Evolutionary conservation across 305 asterid genomes (phyloP), one percentile per base, ranked within the genome.

Genomic region (Fraxinus greggii): DNA sequence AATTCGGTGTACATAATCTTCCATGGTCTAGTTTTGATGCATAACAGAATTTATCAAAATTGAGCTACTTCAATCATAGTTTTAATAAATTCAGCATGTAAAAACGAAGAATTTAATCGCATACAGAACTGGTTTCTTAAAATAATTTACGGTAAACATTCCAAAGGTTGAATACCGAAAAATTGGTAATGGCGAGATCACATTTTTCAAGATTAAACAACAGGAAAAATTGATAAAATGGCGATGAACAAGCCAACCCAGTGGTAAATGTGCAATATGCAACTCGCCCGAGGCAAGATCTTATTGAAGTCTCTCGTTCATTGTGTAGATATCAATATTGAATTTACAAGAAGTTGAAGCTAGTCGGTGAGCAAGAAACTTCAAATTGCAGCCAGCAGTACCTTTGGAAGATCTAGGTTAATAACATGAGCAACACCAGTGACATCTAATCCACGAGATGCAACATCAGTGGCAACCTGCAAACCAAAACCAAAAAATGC

Each of bases 381-480:
- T 79, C 63, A 51, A 51, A 65, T 74, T 79, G 78, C 75, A 81
- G 88, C 80, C 28, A 17, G 81, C 51, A 78, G 61, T 89, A 94
- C 98, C 98, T 93, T 93, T 3, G 98, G 98, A 87, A 95, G 98
- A 89, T 95, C 98, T 45, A 91, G 87, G 80, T 95, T 95, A 80
- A 95, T 87, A 83, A 95, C 98, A 88, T 95, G 98, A 83, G 97
- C 92, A 83, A 95, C 97, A 56, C 98, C 97, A 69, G 95, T 90
- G 84, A 95, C 98, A 79, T 95, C 98, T 83, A 95, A 84, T 79
- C 98, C 98, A 78, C 98, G 92, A 70, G 98, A 93, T 69, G 98
- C 98, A 85, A 95, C 97, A 86, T 95, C 98, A 54, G 98, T 95
- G 81, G 98, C 98, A 78, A 95, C 98, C 97, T 94, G 91, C 83